Evolutionary conservation across 306 rosid species (phyloP).

Genomic region (Phaseolus lunatus): DNA sequence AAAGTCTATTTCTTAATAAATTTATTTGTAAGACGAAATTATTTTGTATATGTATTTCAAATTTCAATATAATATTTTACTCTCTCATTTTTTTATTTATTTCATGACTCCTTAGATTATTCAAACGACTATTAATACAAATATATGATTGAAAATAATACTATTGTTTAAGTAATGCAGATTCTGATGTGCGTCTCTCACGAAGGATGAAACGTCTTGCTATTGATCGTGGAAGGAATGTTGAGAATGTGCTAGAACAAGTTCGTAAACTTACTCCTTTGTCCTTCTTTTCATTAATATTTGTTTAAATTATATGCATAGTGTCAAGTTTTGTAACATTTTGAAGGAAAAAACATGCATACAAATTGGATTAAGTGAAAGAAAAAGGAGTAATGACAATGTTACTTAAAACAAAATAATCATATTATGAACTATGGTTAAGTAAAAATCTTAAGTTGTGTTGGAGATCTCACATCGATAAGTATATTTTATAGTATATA

Average conservation of each 20-base stretch:
- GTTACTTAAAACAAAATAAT: too few species aligned
- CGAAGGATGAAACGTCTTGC: constrained; percentile 83
- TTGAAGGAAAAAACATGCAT: background rate
- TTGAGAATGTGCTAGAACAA: constrained; percentile 81
- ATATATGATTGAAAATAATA: constrained; percentile 49
- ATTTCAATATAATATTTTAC: too few species aligned
- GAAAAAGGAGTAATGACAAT: background rate
- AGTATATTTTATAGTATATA: too few species aligned
- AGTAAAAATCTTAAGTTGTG: too few species aligned
- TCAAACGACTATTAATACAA: background rate
- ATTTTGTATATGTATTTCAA: background rate
- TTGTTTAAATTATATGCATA: background rate
- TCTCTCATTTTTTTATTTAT: too few species aligned
- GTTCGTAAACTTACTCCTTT: constrained; percentile 45
- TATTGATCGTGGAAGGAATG: constrained; percentile 68
- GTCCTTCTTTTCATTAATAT: background rate
- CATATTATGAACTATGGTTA: too few species aligned
- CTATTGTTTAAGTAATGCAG: constrained; percentile 65
- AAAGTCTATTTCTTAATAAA: too few species aligned
- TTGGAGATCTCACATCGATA: too few species aligned
- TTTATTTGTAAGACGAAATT: too few species aligned
- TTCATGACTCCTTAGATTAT: too few species aligned
- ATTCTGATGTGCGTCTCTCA: constrained; percentile 89
- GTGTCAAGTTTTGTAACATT: background rate
- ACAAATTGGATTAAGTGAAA: background rate